Conservation (phyloP, 2,329 filamentous ascomycete species). For the Cladophialophora immunda region DNA sequence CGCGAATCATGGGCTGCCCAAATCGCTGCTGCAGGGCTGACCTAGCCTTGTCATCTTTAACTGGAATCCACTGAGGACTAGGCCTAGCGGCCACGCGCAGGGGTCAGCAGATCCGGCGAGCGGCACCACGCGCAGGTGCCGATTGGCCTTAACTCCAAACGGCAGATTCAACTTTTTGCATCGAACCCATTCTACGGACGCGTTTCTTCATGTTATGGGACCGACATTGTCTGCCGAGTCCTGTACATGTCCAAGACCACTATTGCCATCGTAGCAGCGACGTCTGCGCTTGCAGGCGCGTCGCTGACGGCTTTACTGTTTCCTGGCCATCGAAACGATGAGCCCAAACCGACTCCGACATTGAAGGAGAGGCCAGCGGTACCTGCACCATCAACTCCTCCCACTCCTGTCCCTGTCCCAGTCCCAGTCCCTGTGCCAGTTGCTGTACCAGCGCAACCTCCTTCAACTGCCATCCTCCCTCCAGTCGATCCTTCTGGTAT, state of each 20-base stretch:
- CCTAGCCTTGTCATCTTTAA: conserved; percentile 14
- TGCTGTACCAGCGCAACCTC: conserved; percentile 29
- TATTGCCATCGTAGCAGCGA: conserved; percentile 76
- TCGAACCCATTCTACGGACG: not conserved
- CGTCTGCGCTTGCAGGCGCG: conserved; percentile 79
- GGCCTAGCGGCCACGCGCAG: not conserved
- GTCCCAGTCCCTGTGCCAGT: conserved; percentile 43
- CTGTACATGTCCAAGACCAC: conserved; percentile 78
- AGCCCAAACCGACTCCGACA: conserved; percentile 47
- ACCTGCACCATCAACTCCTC: conserved; percentile 50
- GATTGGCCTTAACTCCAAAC: conserved; percentile 12
- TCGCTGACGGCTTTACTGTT: conserved; percentile 74
- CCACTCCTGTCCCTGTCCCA: conserved; percentile 41
- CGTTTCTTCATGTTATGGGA: conserved; percentile 3
- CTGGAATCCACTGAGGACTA: conserved; percentile 9
- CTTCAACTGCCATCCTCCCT: conserved; percentile 45
- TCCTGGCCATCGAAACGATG: conserved; percentile 59
- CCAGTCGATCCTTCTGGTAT: conserved; percentile 78
- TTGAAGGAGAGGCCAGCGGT: conserved; percentile 42
- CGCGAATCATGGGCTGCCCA: conserved; percentile 1
- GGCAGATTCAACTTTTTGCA: conserved; percentile 4
- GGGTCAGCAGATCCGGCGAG: conserved; percentile 3
- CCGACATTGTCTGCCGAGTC: not conserved
- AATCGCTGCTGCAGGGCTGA: not conserved
- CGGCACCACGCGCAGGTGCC: not conserved